phyloP scores from a whole-genome alignment of 306 rosid species.

The Echinosophora koreensis region DNA sequence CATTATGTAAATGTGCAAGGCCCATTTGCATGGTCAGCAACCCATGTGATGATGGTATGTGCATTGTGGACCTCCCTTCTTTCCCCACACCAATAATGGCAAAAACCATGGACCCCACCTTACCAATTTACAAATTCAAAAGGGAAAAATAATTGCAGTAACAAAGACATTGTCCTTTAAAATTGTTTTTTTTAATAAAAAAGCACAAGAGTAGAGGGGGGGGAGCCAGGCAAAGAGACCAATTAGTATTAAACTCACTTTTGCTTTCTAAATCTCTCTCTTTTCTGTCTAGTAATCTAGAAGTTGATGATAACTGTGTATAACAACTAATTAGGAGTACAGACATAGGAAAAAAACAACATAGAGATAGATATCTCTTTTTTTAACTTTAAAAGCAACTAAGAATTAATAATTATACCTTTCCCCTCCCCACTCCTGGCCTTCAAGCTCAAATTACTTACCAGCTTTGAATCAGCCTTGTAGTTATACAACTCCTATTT shows the following conservation, averaged over 20 bases:
- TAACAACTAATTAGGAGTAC: conserved; percentile 50
- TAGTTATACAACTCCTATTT: conserved; percentile 47
- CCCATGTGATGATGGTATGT: conserved; percentile 75
- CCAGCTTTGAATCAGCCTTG: conserved; percentile 54
- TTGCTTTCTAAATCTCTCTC: conserved; percentile 53
- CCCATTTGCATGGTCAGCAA: conserved; percentile 67
- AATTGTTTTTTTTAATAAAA: background rate
- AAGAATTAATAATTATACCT: conserved; percentile 45
- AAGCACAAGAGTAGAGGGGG: background rate
- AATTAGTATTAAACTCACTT: conserved; percentile 46
- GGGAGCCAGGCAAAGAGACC: conserved; percentile 17
- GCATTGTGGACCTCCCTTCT: conserved; percentile 51
- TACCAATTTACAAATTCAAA: conserved; percentile 9
- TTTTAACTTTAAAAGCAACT: conserved; percentile 39
- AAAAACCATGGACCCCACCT: conserved; percentile 46
- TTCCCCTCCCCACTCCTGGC: conserved; percentile 15
- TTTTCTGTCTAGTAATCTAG: conserved; percentile 52
- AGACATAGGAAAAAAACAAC: conserved; percentile 38
- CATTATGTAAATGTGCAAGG: conserved; percentile 56
- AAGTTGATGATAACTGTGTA: conserved; percentile 49
- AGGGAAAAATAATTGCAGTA: conserved; percentile 35
- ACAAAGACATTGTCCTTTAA: conserved; percentile 54
- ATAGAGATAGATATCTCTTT: conserved; percentile 33
- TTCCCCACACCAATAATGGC: conserved; percentile 52
- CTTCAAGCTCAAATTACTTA: conserved; percentile 39